Base-by-base conservation (phyloP, 106 monocot species). In the Dioscorea alata region DNA sequence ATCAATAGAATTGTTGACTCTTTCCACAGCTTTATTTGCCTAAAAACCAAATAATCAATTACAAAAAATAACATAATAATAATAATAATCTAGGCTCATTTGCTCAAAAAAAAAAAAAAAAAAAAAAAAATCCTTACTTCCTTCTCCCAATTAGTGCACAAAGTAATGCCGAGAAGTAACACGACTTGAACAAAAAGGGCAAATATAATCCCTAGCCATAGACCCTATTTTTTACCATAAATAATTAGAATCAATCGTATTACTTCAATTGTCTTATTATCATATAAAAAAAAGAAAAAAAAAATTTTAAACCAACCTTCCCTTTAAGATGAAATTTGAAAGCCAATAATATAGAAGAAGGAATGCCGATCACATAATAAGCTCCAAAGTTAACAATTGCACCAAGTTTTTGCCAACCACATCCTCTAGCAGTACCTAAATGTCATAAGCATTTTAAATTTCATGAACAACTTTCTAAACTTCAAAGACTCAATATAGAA, bases 361-460 rank as follows among this genome's bases (percentile, higher is more conserved):
- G 64, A 35, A 64, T 15, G 31, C 64, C 64, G 2, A 35, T 2
- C 12, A 34, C 13, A 35, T 33, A 64, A 64, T 16, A 64, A 3
- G 33, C 64, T 64, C 64, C 64, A 14, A 64, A 18, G 19, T 64
- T 64, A 17, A 64, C 34, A 16, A 64, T 4, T 18, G 34, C 31
- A 42, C 64, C 24, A 4, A 35, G 16, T 25, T 64, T 64, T 35
- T 64, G 64, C 64, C 64, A 35, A 33, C 64, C 64, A 64, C 64
- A 64, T 34, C 64, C 64, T 33, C 33, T 13, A 64, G 33, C 64
- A 64, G 64, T 35, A 17, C 64, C 64, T 64, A 64, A 13, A 64
- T 23, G 42, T 42, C 42, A 42, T 5, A 42, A 42, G 6, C 4
- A 42, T 42, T 6, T 5, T 42, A 0, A 42, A 42, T 42, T 10